Conservation (phyloP, 2,329 filamentous ascomycete genomes). For the Fusarium secorum region DNA sequence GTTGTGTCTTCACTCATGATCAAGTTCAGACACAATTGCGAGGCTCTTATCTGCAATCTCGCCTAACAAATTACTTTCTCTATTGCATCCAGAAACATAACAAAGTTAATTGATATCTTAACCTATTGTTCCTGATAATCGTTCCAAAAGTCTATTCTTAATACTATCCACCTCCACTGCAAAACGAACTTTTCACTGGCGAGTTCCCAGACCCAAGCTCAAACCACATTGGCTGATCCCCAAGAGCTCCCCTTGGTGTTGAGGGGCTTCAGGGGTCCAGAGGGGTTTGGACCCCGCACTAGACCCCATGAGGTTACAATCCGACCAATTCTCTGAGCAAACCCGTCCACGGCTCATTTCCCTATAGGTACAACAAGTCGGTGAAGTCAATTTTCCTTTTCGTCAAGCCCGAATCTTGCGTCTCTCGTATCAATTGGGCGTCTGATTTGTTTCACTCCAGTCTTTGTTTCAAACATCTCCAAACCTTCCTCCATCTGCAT, state of each 20-base stretch:
- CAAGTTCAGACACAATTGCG: background rate
- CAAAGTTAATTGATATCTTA: background rate
- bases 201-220: background rate
- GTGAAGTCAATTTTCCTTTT: conserved; percentile 32
- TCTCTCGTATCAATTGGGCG: background rate
- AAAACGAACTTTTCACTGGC: background rate
- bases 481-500: background rate
- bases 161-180: background rate
- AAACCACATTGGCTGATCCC: conserved; percentile 4
- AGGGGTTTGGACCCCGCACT: conserved; percentile 41
- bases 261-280: conserved; percentile 37
- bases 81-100: background rate
- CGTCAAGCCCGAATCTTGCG: background rate
- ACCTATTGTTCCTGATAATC: accelerated
- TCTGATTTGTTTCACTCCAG: background rate
- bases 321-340: conserved; percentile 8
- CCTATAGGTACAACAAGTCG: conserved; percentile 40
- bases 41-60: background rate
- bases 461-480: background rate
- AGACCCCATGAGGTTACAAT: conserved; percentile 32
- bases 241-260: conserved; percentile 22
- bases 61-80: conserved; percentile 9
- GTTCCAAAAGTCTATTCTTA: background rate
- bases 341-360: conserved; percentile 35
- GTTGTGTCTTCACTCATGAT: accelerated